Evolutionary conservation across 495 filamentous ascomycete genomes (phyloP).

Genomic region (Rhypophila decipiens): DNA sequence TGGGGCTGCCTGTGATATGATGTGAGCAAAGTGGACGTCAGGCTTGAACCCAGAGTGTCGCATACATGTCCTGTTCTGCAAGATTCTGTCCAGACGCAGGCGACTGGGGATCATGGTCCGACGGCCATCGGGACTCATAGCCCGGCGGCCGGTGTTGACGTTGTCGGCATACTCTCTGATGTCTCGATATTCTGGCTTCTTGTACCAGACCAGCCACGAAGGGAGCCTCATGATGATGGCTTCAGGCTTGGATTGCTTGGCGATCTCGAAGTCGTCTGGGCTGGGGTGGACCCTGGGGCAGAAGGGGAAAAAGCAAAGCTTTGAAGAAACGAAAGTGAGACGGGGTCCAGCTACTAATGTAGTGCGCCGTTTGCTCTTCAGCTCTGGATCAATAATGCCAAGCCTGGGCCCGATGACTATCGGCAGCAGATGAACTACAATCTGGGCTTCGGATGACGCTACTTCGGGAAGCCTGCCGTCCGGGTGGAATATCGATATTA

Average conservation of each 20-base stretch:
- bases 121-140: conserved; percentile 24
- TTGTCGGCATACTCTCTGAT: conserved; percentile 29
- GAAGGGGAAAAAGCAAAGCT: background rate
- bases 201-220: conserved; percentile 35
- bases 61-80: conserved; percentile 37
- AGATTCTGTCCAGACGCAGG: conserved; percentile 31
- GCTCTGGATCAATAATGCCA: too few species aligned
- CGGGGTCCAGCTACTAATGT: too few species aligned
- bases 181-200: conserved; percentile 39
- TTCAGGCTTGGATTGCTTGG: background rate
- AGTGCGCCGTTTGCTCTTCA: too few species aligned
- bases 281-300: background rate
- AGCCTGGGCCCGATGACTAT: too few species aligned
- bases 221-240: conserved; percentile 16
- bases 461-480: too few species aligned
- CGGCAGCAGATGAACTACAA: too few species aligned
- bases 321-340: background rate
- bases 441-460: too few species aligned
- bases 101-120: conserved; percentile 26
- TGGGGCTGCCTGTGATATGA: conserved; percentile 27
- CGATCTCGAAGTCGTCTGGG: background rate
- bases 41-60: too few species aligned
- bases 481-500: too few species aligned
- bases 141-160: conserved; percentile 18
- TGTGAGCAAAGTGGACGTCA: too few species aligned